A percentile compares a stretch with the other conserved stretches of the same genome.
Evolutionary conservation across 2,329 filamentous ascomycete genomes (phyloP).

Genomic region (Fusarium sp.): DNA sequence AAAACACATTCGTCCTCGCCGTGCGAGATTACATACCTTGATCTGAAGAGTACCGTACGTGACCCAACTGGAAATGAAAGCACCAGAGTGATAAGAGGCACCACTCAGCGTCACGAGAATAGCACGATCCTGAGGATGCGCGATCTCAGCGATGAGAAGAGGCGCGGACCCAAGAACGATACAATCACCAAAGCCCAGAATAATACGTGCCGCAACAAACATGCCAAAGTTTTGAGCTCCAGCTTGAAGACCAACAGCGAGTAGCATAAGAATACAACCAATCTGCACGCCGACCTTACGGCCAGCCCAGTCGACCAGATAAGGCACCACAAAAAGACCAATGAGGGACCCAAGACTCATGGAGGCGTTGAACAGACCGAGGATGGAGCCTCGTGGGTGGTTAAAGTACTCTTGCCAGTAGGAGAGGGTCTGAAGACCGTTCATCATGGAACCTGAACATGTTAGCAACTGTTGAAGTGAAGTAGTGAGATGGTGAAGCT

Average conservation of each 20-base stretch:
- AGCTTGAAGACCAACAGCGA: conserved; percentile 12
- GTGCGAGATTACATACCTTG: neutral
- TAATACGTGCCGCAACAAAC: conserved; percentile 19
- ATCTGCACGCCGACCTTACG: conserved; percentile 17
- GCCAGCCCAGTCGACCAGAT: conserved; percentile 17
- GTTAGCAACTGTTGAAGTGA: fast-evolving
- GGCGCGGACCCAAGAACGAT: conserved; percentile 1
- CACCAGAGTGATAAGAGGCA: conserved; percentile 6
- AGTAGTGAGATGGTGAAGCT: fast-evolving
- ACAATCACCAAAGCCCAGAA: conserved; percentile 13
- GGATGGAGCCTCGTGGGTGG: conserved; percentile 9
- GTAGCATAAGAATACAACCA: conserved; percentile 9
- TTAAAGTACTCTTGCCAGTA: conserved; percentile 29
- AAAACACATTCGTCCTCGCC: neutral
- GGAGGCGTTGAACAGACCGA: conserved; percentile 17
- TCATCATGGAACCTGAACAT: conserved; percentile 5
- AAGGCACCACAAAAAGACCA: conserved; percentile 19
- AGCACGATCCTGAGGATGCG: conserved; percentile 10
- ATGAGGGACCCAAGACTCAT: conserved; percentile 26
- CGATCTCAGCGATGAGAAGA: conserved; percentile 10
- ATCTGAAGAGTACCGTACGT: conserved; percentile 14
- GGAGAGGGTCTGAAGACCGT: conserved; percentile 16
- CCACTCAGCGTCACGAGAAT: conserved; percentile 9
- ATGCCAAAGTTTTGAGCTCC: conserved; percentile 22
- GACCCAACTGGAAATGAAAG: conserved; percentile 16